phyloP scores from a whole-genome alignment of 768 basidiomycete genomes.

The Rhizopogon sp. region DNA sequence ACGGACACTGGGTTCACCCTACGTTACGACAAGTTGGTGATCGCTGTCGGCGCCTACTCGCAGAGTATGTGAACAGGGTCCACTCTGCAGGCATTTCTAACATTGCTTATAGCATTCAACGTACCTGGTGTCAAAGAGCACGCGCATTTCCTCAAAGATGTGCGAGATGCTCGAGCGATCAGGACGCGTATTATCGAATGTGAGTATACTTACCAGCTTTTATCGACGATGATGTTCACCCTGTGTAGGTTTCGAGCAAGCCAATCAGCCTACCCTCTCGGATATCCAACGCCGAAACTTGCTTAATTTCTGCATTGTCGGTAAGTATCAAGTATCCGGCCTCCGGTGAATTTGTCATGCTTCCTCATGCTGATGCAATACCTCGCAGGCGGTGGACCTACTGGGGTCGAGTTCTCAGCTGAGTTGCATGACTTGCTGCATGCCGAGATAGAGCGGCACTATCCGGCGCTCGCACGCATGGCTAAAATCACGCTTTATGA shows the following conservation, averaged over 20 bases:
- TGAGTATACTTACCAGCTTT: constrained; percentile 19
- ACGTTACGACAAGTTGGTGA: constrained; percentile 75
- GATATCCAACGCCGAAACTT: constrained; percentile 71
- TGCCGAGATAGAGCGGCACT: constrained; percentile 56
- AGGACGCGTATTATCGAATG: constrained; percentile 72
- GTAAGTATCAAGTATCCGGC: constrained; percentile 37
- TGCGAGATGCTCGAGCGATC: constrained; percentile 70
- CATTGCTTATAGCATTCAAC: constrained; percentile 46
- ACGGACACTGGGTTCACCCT: constrained; percentile 44
- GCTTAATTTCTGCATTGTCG: constrained; percentile 85
- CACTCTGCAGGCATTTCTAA: constrained; percentile 2
- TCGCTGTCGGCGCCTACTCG: constrained; percentile 81
- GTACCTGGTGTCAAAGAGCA: constrained; percentile 78
- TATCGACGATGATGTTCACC: not conserved
- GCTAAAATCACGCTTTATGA: constrained; percentile 79
- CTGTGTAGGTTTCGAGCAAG: constrained; percentile 71
- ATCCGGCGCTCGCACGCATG: constrained; percentile 57
- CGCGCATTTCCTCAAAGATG: constrained; percentile 78
- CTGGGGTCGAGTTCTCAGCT: constrained; percentile 80
- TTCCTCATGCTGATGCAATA: not conserved
- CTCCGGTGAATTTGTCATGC: not conserved
- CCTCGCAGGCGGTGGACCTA: constrained; percentile 61
- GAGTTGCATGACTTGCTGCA: constrained; percentile 77
- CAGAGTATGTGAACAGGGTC: constrained; percentile 50
- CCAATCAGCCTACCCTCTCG: constrained; percentile 72